phyloP scores from a whole-genome alignment of 169 alveolate species.

The Cryptosporidium baileyi region DNA sequence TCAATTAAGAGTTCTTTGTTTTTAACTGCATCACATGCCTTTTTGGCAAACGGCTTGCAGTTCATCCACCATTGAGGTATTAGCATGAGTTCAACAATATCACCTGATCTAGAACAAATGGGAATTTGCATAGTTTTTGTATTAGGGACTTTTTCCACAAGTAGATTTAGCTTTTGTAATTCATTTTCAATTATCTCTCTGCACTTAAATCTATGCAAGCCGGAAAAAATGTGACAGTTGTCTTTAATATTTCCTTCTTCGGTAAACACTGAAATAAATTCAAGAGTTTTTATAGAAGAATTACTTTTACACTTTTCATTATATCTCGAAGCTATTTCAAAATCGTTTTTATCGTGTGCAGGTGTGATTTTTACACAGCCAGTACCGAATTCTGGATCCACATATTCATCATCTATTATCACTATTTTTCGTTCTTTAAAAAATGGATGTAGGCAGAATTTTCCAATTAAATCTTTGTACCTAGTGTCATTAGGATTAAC shows the following conservation, averaged over 20 bases:
- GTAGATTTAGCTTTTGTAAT: conserved; percentile 87
- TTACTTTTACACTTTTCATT: conserved; percentile 71
- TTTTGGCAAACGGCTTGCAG: conserved; percentile 93
- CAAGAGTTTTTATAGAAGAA: conserved; percentile 71
- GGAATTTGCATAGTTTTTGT: conserved; percentile 95
- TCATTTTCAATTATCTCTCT: conserved; percentile 91
- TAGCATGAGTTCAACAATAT: conserved; percentile 96
- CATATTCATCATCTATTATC: conserved; percentile 95
- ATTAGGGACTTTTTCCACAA: conserved; percentile 86
- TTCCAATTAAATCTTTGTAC: conserved; percentile 92
- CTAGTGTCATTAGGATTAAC: conserved; percentile 98
- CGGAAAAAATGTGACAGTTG: conserved; percentile 94
- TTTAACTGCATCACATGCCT: conserved; percentile 91
- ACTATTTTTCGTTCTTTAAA: conserved; percentile 90
- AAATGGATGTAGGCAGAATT: conserved; percentile 96
- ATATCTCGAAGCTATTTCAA: conserved; percentile 95
- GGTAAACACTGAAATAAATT: conserved; percentile 90
- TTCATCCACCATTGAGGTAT: conserved; percentile 99
- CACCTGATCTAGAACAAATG: conserved; percentile 96
- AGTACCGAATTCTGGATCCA: conserved; percentile 98
- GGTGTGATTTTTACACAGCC: conserved; percentile 99
- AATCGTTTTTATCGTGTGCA: conserved; percentile 99
- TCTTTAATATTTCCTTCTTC: conserved; percentile 95
- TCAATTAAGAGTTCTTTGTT: conserved; percentile 89
- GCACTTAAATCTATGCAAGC: conserved; percentile 95